Evolutionary conservation across 2,329 filamentous ascomycete species (phyloP).

Genomic region (Colletotrichum camelliae): DNA sequence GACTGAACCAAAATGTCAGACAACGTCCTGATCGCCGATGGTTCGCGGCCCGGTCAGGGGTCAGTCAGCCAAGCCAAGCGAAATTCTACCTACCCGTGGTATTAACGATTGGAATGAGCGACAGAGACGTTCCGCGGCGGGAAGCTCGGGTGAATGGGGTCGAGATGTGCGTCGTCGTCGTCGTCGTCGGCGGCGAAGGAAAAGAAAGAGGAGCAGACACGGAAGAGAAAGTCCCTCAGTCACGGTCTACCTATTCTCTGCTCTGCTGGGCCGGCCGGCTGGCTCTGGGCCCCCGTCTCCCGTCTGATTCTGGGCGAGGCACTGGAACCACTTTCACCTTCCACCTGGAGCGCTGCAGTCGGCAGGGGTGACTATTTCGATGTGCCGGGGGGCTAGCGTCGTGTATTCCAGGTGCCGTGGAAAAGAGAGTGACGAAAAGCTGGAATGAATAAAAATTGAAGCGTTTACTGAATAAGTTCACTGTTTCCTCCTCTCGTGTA

Average conservation of each 20-base stretch:
- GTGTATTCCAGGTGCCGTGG: background rate
- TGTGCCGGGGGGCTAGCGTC: background rate
- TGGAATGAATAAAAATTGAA: background rate
- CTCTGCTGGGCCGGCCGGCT: background rate
- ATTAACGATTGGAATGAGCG: constrained; percentile 8
- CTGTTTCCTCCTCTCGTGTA: background rate
- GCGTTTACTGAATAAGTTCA: background rate
- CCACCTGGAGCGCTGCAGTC: background rate
- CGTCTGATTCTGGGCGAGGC: background rate
- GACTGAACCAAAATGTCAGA: background rate
- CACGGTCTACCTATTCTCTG: background rate
- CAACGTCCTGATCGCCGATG: background rate
- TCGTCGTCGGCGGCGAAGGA: background rate
- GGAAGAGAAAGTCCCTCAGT: constrained; percentile 1
- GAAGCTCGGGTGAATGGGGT: background rate
- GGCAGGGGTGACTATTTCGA: background rate
- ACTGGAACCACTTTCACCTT: constrained; percentile 7
- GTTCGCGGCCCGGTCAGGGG: background rate
- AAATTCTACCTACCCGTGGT: background rate
- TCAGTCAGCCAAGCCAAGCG: background rate
- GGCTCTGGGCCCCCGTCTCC: background rate
- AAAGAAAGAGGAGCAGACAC: background rate
- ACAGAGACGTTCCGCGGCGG: constrained; percentile 11
- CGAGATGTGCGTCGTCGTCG: background rate
- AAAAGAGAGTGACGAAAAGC: background rate